A percentile compares a stretch with the other conserved stretches of the same genome.
Evolutionary conservation across 2,329 filamentous ascomycete species (phyloP).

Genomic region (Apiospora pterosperma): DNA sequence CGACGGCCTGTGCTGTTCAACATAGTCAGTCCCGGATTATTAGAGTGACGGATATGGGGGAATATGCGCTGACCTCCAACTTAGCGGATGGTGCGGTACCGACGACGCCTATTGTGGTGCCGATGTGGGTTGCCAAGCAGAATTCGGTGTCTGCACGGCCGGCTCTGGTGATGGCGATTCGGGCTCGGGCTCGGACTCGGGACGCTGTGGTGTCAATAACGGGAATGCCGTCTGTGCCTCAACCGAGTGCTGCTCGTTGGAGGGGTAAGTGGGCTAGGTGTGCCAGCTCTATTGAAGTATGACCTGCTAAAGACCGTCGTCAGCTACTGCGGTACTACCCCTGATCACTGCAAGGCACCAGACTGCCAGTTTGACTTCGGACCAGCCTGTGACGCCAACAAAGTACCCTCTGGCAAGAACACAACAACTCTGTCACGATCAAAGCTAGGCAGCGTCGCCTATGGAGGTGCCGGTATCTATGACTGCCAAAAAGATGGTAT

Average conservation of each 20-base stretch:
- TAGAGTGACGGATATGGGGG: background rate
- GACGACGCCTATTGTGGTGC: conserved; percentile 20
- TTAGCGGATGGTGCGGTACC: conserved; percentile 22
- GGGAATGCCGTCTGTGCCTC: conserved; percentile 28
- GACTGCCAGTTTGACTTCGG: conserved; percentile 60
- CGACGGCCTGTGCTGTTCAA: conserved; percentile 15
- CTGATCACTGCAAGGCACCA: conserved; percentile 57
- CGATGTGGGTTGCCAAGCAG: conserved; percentile 7
- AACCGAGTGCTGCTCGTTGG: conserved; percentile 39
- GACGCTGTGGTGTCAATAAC: conserved; percentile 42
- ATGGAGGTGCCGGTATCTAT: conserved; percentile 46
- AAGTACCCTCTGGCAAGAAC: conserved; percentile 49
- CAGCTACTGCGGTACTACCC: conserved; percentile 53
- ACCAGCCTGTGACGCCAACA: conserved; percentile 59
- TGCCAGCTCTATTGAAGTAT: background rate
- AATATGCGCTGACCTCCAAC: background rate
- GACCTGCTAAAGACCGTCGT: background rate
- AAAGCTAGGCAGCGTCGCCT: conserved; percentile 48
- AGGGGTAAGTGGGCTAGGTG: conserved; percentile 27
- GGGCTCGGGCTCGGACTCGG: conserved; percentile 28
- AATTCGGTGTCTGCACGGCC: conserved; percentile 9
- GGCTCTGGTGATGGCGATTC: conserved; percentile 4
- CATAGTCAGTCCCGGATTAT: background rate
- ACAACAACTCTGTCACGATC: conserved; percentile 51
- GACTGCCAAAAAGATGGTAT: conserved; percentile 29